Evolutionary conservation across 441 rosid species (phyloP).

Genomic region (Euphorbia neoarborescens): DNA sequence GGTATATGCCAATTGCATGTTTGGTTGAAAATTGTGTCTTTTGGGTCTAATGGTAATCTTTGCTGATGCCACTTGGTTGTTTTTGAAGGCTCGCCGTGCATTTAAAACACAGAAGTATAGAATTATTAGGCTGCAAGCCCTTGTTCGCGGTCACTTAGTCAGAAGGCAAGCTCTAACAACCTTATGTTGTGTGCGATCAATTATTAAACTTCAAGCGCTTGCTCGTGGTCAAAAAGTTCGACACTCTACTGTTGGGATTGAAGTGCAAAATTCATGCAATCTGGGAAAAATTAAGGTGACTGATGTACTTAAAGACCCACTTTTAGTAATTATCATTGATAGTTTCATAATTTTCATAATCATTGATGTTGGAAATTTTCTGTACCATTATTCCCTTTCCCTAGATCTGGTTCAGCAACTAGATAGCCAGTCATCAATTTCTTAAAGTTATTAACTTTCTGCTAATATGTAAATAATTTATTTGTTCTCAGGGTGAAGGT

Average conservation of each 20-base stretch:
- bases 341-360: not conserved
- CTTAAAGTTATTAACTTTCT: not conserved
- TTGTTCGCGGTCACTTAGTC: constrained; percentile 76
- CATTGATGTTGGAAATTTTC: not conserved
- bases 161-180: constrained; percentile 79
- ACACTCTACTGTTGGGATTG: constrained; percentile 32
- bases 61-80: constrained; percentile 18
- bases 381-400: not conserved
- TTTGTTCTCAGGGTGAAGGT: constrained; percentile 32
- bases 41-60: not conserved
- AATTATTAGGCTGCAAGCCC: constrained; percentile 73
- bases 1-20: not conserved
- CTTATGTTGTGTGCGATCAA: constrained; percentile 58
- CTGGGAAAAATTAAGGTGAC: constrained; percentile 33
- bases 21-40: not conserved
- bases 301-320: constrained; percentile 1
- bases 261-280: constrained; percentile 30
- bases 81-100: constrained; percentile 51
- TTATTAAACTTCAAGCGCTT: constrained; percentile 68
- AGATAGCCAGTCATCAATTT: not conserved
- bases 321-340: not conserved
- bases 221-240: constrained; percentile 62
- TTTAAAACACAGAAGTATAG: constrained; percentile 49
- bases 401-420: not conserved
- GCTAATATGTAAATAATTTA: constrained; percentile 6